phyloP scores from a whole-genome alignment of 176 grass and related monocot species.

The Hordeum marinum region DNA sequence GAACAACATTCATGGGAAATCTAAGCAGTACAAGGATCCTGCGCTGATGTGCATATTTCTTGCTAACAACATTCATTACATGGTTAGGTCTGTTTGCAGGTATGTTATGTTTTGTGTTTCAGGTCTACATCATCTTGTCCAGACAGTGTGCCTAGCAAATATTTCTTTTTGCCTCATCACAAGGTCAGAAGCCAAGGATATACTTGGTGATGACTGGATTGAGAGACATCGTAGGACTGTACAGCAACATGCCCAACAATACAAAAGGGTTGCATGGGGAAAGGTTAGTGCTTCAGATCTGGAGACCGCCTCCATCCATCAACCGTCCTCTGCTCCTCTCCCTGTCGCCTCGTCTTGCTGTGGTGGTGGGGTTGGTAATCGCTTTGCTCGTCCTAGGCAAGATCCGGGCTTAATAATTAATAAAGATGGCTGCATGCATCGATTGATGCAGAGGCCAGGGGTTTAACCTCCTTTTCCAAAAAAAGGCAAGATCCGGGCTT shows the following conservation, averaged over 20 bases:
- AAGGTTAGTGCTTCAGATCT: slow-evolving; percentile 45
- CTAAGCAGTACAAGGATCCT: slow-evolving; percentile 80
- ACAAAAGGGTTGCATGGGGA: slow-evolving; percentile 77
- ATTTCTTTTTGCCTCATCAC: slow-evolving; percentile 7
- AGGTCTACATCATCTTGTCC: slow-evolving; percentile 1
- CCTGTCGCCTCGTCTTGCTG: no score
- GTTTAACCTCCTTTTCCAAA: no score
- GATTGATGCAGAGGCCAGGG: no score
- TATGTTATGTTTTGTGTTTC: slow-evolving; percentile 28
- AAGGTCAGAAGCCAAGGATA: slow-evolving; percentile 94
- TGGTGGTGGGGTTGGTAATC: no score
- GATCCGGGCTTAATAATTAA: no score
- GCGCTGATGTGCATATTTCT: slow-evolving; percentile 77
- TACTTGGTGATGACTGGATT: slow-evolving; percentile 87
- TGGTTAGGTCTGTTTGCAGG: slow-evolving; percentile 73
- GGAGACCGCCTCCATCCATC: no score
- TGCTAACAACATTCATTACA: slow-evolving; percentile 91
- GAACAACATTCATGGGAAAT: slow-evolving; percentile 80
- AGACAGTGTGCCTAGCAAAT: not conserved
- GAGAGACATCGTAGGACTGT: slow-evolving; percentile 74
- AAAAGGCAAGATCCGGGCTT: no score
- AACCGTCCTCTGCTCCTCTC: no score
- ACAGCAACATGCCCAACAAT: slow-evolving; percentile 81
- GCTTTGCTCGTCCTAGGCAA: no score
- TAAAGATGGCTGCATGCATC: no score